phyloP scores from a whole-genome alignment of 805 yeast genomes.

The Maudiozyma barnettii region DNA sequence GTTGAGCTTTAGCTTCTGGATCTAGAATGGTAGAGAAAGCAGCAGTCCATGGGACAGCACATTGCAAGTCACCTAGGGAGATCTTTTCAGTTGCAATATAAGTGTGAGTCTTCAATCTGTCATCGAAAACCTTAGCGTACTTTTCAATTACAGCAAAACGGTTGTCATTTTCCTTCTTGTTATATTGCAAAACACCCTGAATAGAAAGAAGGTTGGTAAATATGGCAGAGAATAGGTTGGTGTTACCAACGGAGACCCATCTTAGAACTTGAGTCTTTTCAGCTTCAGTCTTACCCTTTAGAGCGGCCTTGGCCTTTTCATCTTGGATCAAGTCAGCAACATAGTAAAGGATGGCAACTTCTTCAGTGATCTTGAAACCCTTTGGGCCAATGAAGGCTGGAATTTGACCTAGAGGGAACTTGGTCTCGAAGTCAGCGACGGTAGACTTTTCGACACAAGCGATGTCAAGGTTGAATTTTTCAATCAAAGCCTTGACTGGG shows the following conservation, averaged over 20 bases:
- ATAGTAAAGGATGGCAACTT: conserved; percentile 36
- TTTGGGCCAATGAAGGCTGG: conserved; percentile 70
- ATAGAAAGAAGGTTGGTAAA: conserved; percentile 46
- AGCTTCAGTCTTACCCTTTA: conserved; percentile 55
- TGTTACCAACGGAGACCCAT: conserved; percentile 70
- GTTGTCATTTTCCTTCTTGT: conserved; percentile 60
- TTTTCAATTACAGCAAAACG: conserved; percentile 32
- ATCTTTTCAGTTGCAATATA: conserved; percentile 66
- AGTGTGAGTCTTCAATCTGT: conserved; percentile 52
- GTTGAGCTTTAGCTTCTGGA: conserved; percentile 48
- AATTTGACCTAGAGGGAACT: conserved; percentile 54
- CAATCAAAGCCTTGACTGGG: conserved; percentile 39
- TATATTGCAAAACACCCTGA: conserved; percentile 60
- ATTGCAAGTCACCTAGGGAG: conserved; percentile 31
- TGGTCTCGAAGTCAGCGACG: conserved; percentile 28
- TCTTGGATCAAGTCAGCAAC: conserved; percentile 22
- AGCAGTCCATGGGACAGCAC: conserved; percentile 12
- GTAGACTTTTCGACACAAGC: conserved; percentile 33
- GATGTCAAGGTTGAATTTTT: conserved; percentile 53
- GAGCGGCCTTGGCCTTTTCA: conserved; percentile 29
- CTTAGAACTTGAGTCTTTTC: conserved; percentile 55
- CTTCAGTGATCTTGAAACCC: conserved; percentile 65
- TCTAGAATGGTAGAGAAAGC: conserved; percentile 48
- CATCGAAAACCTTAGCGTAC: conserved; percentile 40
- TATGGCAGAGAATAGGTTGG: conserved; percentile 46